Percentiles rank a stretch among this genome's conserved stretches.
Evolutionary conservation across 2,329 filamentous ascomycete genomes (phyloP).

Genomic region (Arthroderma sp.): DNA sequence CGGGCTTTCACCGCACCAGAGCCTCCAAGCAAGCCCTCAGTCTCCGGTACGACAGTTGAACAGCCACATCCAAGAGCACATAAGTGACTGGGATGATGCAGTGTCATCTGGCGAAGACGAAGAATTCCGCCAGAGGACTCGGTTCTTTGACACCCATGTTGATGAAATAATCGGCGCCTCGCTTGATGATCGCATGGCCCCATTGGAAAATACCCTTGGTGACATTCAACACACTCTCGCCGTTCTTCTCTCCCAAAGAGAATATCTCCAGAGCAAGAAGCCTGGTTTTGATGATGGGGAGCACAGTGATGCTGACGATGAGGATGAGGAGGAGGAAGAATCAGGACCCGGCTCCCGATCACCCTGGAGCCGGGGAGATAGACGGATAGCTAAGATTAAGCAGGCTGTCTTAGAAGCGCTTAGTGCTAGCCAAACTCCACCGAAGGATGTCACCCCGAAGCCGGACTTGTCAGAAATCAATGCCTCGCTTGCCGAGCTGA

Average conservation of each 20-base stretch:
- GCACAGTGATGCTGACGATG: slow-evolving; percentile 88
- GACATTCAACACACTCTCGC: slow-evolving; percentile 60
- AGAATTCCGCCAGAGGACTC: slow-evolving; percentile 66
- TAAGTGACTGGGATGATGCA: slow-evolving; percentile 85
- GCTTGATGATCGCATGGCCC: slow-evolving; percentile 61
- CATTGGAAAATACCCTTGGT: slow-evolving; percentile 66
- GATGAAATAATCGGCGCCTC: slow-evolving; percentile 71
- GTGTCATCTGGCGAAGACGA: slow-evolving; percentile 71
- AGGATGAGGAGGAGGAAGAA: slow-evolving; percentile 58
- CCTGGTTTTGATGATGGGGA: slow-evolving; percentile 49
- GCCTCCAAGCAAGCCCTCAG: slow-evolving; percentile 43
- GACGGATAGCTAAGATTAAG: slow-evolving; percentile 69
- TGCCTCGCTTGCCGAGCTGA: slow-evolving; percentile 22
- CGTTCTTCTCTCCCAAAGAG: slow-evolving; percentile 42
- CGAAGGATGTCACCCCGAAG: slow-evolving; percentile 14
- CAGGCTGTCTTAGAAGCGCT: slow-evolving; percentile 55
- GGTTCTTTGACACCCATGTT: slow-evolving; percentile 84
- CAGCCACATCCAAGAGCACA: slow-evolving; percentile 46
- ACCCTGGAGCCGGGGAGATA: slow-evolving; percentile 53
- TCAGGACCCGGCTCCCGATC: slow-evolving; percentile 56
- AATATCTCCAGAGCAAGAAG: slow-evolving; percentile 41
- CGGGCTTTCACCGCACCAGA: slow-evolving; percentile 47
- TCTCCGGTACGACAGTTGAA: slow-evolving; percentile 52
- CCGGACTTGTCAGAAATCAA: slow-evolving; percentile 28
- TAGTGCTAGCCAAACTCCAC: slow-evolving; percentile 27